Percentiles rank a stretch among this genome's conserved stretches.
Conservation (phyloP, 2,329 filamentous ascomycete species). For the Gremmenia infestans region DNA sequence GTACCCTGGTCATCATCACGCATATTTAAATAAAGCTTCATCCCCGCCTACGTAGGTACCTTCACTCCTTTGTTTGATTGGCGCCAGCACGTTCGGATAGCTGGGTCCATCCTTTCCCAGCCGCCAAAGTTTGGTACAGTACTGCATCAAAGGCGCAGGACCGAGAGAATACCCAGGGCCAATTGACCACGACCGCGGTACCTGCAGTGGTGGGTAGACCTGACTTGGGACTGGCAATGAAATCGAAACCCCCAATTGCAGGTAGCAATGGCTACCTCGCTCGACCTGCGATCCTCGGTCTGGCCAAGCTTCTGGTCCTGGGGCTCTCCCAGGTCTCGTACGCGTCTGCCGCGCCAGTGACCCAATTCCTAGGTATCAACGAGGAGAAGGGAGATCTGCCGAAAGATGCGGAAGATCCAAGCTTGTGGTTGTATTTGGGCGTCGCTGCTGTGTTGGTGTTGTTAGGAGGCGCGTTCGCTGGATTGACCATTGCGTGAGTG, state of each 20-base stretch:
- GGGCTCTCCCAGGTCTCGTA: constrained; percentile 39
- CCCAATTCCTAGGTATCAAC: constrained; percentile 38
- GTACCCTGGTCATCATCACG: too few relatives aligned
- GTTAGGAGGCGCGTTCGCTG: constrained; percentile 87
- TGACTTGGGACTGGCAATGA: constrained; percentile 11
- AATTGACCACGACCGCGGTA: neutral
- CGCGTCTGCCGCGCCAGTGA: constrained; percentile 31
- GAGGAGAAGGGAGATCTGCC: constrained; percentile 41
- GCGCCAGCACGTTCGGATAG: too few relatives aligned
- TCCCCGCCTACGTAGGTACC: too few relatives aligned
- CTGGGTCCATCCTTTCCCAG: too few relatives aligned
- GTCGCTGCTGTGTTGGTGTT: constrained; percentile 78
- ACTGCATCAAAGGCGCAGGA: too few relatives aligned
- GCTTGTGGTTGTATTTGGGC: constrained; percentile 75
- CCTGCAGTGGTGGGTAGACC: neutral
- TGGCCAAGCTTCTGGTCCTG: constrained; percentile 47
- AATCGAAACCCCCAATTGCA: constrained; percentile 16
- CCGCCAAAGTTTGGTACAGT: too few relatives aligned
- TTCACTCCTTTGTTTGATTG: too few relatives aligned
- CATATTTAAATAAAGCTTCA: too few relatives aligned
- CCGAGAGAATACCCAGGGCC: neutral
- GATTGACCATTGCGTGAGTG: constrained; percentile 78
- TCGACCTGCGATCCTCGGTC: constrained; percentile 46
- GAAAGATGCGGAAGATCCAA: constrained; percentile 53
- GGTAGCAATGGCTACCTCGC: constrained; percentile 34